phyloP scores from a whole-genome alignment of 768 basidiomycete genomes.

The Hygrophorus russula region DNA sequence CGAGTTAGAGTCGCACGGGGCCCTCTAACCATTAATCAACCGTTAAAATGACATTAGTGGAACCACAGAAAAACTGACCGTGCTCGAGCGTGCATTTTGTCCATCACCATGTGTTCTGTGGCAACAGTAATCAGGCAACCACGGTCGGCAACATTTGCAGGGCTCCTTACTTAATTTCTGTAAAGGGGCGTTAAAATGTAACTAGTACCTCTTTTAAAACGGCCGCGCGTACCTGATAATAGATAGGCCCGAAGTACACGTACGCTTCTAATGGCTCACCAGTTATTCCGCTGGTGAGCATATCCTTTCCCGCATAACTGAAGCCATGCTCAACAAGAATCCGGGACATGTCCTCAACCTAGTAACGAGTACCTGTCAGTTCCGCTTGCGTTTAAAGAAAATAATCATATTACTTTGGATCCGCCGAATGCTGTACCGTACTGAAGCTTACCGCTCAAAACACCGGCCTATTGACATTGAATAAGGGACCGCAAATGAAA shows the following conservation, averaged over 20 bases:
- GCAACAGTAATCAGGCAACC: slow-evolving; percentile 10
- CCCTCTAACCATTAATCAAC: slow-evolving; percentile 39
- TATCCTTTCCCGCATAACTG: slow-evolving; percentile 98
- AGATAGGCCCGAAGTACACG: slow-evolving; percentile 97
- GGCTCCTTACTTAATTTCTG: slow-evolving; percentile 83
- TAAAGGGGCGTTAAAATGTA: slow-evolving; percentile 8
- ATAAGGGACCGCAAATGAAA: slow-evolving; percentile 5
- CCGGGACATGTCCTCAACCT: slow-evolving; percentile 97
- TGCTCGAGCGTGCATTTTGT: slow-evolving; percentile 99
- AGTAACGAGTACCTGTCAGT: neutral
- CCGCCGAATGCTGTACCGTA: slow-evolving; percentile 97
- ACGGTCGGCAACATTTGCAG: neutral
- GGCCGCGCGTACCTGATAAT: slow-evolving; percentile 65
- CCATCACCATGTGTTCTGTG: slow-evolving; percentile 96
- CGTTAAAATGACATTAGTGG: neutral
- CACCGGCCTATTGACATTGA: slow-evolving; percentile 60
- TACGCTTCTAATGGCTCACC: slow-evolving; percentile 95
- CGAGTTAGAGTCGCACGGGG: slow-evolving; percentile 94
- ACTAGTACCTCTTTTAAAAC: slow-evolving; percentile 1
- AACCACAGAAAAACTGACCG: slow-evolving; percentile 35
- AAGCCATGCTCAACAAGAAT: slow-evolving; percentile 93
- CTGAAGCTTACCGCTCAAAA: slow-evolving; percentile 78
- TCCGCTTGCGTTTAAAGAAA: neutral
- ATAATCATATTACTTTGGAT: slow-evolving; percentile 56
- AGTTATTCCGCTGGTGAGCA: slow-evolving; percentile 96